Evolutionary conservation across 495 filamentous ascomycete species (phyloP).

Genomic region (Penicillium silybi): DNA sequence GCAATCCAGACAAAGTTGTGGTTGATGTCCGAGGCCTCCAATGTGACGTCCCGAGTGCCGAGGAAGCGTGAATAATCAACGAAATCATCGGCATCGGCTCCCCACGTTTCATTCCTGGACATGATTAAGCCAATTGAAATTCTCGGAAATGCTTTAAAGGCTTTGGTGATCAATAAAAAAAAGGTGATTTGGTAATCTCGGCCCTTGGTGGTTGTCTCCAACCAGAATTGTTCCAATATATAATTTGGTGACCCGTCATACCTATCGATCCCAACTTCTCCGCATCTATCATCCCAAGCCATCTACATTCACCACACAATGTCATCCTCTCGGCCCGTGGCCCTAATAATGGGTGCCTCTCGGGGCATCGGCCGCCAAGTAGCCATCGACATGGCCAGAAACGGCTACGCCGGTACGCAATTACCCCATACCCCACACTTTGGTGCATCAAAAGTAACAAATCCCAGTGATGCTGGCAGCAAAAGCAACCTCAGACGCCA

Average conservation of each 20-base stretch:
- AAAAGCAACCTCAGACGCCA: slow-evolving; percentile 69
- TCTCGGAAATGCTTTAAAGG: background rate
- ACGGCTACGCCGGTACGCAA: slow-evolving; percentile 61
- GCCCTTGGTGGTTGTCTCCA: background rate
- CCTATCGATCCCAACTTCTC: background rate
- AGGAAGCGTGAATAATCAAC: slow-evolving; percentile 21
- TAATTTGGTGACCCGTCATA: background rate
- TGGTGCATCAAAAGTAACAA: slow-evolving; percentile 1
- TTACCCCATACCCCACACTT: background rate
- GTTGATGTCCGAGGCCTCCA: slow-evolving; percentile 1
- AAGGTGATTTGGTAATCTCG: slow-evolving; percentile 10
- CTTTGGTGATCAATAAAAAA: background rate
- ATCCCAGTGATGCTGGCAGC: slow-evolving; percentile 71
- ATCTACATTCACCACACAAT: slow-evolving; percentile 9
- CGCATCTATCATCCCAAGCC: background rate
- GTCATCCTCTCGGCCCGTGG: slow-evolving; percentile 44
- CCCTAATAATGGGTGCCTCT: slow-evolving; percentile 69
- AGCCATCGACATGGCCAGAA: slow-evolving; percentile 67
- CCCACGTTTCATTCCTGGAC: background rate
- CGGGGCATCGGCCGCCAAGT: slow-evolving; percentile 77
- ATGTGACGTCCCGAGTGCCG: slow-evolving; percentile 7
- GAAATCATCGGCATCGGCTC: slow-evolving; percentile 9
- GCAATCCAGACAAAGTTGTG: background rate
- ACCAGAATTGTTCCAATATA: background rate
- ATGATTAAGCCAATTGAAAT: background rate